phyloP scores from a whole-genome alignment of 768 basidiomycete genomes.

The Phaeolepiota aurea region DNA sequence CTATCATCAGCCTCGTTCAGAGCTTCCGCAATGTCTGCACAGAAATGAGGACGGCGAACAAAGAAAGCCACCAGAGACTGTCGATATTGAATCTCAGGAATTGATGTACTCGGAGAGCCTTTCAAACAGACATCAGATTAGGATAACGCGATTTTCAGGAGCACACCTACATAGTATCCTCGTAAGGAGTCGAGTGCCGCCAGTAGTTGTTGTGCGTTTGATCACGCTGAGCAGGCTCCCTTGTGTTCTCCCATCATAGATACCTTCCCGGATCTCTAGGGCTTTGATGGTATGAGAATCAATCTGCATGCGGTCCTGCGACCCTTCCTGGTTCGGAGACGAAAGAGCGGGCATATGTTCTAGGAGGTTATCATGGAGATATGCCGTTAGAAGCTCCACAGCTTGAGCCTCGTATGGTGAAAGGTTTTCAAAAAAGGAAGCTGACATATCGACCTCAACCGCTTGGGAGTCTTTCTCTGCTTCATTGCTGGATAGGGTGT shows the following conservation, averaged over 20 bases:
- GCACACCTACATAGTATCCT: slow-evolving; percentile 66
- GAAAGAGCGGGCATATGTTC: slow-evolving; percentile 69
- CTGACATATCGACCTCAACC: not conserved
- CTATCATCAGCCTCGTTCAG: slow-evolving; percentile 61
- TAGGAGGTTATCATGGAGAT: slow-evolving; percentile 58
- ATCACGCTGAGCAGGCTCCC: slow-evolving; percentile 72
- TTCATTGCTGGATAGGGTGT: not conserved
- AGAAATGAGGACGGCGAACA: slow-evolving; percentile 48
- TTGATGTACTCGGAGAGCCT: slow-evolving; percentile 82
- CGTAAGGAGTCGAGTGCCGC: slow-evolving; percentile 67
- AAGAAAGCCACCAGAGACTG: slow-evolving; percentile 77
- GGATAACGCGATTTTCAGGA: slow-evolving; percentile 24
- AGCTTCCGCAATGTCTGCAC: slow-evolving; percentile 48
- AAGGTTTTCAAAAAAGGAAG: slow-evolving; percentile 6
- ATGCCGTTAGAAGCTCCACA: slow-evolving; percentile 53
- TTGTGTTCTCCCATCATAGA: slow-evolving; percentile 60
- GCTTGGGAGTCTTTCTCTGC: not conserved
- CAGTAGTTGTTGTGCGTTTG: slow-evolving; percentile 68
- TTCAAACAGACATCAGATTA: slow-evolving; percentile 8
- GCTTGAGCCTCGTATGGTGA: slow-evolving; percentile 44
- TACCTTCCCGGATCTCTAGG: slow-evolving; percentile 75
- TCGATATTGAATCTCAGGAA: slow-evolving; percentile 60
- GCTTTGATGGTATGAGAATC: slow-evolving; percentile 84
- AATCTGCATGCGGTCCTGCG: slow-evolving; percentile 69
- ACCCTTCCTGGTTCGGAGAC: slow-evolving; percentile 47